These are phyloP conservation scores for Tetradesmus obliquus DNA, from an alignment of 139 green algal species.

Conservation along the genomic window DNA sequence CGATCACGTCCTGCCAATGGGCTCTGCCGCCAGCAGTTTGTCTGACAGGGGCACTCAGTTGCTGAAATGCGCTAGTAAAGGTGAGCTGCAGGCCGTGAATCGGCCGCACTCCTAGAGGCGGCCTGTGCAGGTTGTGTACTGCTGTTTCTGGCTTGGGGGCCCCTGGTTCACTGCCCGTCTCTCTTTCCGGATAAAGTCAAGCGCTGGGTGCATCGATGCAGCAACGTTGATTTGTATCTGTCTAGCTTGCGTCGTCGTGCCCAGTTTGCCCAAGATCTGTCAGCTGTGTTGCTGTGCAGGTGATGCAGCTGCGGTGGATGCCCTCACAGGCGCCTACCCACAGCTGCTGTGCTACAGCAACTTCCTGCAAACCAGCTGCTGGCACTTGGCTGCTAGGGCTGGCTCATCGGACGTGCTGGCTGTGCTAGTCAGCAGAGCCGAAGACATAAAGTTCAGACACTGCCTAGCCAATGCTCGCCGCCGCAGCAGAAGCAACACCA, in stretches of 20 bases:
- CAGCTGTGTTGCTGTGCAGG: background rate
- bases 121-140: background rate
- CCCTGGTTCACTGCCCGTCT: too few relatives aligned
- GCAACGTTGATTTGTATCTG: too few relatives aligned
- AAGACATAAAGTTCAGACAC: background rate
- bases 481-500: background rate
- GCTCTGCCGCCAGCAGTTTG: background rate
- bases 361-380: background rate
- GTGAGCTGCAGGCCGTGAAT: background rate
- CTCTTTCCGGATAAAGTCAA: too few relatives aligned
- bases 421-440: background rate
- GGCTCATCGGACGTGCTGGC: background rate
- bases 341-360: background rate
- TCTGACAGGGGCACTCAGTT: background rate
- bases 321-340: background rate
- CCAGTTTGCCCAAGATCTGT: too few relatives aligned
- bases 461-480: background rate
- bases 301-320: background rate
- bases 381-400: background rate
- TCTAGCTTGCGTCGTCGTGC: too few relatives aligned
- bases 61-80: background rate
- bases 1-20: background rate
- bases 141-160: background rate
- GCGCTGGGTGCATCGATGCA: too few relatives aligned
- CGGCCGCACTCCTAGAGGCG: background rate